These are phyloP conservation scores for Aspergillus brasiliensis DNA, from an alignment of 2,329 filamentous ascomycete genomes.

Conservation along the genomic window DNA sequence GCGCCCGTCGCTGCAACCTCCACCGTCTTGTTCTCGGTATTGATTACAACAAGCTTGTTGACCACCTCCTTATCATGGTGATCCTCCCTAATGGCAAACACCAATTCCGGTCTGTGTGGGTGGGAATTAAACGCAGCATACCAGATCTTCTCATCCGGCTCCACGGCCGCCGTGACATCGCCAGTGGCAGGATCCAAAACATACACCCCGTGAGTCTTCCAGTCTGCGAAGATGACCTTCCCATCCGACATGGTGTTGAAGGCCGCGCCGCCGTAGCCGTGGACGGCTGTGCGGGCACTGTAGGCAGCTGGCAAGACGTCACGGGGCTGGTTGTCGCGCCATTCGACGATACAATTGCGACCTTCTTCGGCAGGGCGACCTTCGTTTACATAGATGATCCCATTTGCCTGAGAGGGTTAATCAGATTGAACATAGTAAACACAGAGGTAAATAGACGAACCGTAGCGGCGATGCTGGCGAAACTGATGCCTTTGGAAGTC, in stretches of 20 bases:
- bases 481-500: constrained; percentile 33
- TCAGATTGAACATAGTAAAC: neutral
- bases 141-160: constrained; percentile 26
- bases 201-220: constrained; percentile 46
- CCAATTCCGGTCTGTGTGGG: constrained; percentile 39
- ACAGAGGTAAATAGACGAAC: constrained; percentile 18
- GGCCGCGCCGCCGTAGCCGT: constrained; percentile 57
- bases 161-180: constrained; percentile 37
- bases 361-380: constrained; percentile 43
- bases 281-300: constrained; percentile 51
- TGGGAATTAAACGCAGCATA: constrained; percentile 53
- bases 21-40: constrained; percentile 33
- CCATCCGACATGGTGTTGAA: constrained; percentile 45
- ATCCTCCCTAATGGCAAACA: constrained; percentile 57
- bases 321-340: constrained; percentile 33
- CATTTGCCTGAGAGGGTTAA: constrained; percentile 18
- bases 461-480: constrained; percentile 36
- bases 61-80: constrained; percentile 41
- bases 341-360: constrained; percentile 49
- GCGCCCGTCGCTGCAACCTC: constrained; percentile 46
- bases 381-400: constrained; percentile 40
- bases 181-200: constrained; percentile 44
- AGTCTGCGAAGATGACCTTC: constrained; percentile 51
- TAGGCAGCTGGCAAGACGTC: constrained; percentile 50
- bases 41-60: constrained; percentile 36